A percentile compares a stretch with the other conserved stretches of the same genome.
Conservation (phyloP, 2,329 filamentous ascomycete genomes). For the Penicillium corylophilum region DNA sequence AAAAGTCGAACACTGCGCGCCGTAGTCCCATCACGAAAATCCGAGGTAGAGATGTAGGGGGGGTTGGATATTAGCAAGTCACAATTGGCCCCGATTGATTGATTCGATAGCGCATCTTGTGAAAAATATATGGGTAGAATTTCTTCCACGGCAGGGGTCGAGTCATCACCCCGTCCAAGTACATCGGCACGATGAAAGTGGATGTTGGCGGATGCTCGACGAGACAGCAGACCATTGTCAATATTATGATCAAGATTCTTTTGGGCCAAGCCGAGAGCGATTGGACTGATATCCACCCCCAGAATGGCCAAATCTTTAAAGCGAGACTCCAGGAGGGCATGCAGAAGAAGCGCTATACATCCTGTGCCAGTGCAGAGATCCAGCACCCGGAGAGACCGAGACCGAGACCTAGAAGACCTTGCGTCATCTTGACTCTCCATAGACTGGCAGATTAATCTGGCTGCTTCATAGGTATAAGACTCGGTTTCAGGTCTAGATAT, state of each 20-base stretch:
- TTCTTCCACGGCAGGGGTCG: slow-evolving; percentile 12
- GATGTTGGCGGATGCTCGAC: slow-evolving; percentile 36
- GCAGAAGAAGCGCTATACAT: slow-evolving; percentile 79
- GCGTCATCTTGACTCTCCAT: not conserved
- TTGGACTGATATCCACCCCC: slow-evolving; percentile 71
- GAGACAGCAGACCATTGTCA: slow-evolving; percentile 23
- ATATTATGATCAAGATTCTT: slow-evolving; percentile 62
- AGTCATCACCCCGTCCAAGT: slow-evolving; percentile 16
- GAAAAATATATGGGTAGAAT: slow-evolving; percentile 9
- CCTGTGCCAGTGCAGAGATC: slow-evolving; percentile 91
- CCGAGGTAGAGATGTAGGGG: slow-evolving; percentile 74
- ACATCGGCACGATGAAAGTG: slow-evolving; percentile 51
- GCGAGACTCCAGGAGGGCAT: slow-evolving; percentile 55
- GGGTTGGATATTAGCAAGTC: slow-evolving; percentile 85
- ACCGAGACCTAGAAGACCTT: slow-evolving; percentile 6
- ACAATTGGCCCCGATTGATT: slow-evolving; percentile 20
- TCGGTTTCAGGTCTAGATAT: slow-evolving; percentile 65
- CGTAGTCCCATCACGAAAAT: slow-evolving; percentile 61
- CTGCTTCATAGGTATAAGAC: slow-evolving; percentile 61
- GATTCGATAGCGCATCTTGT: not conserved
- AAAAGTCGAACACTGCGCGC: slow-evolving; percentile 73
- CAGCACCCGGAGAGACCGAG: slow-evolving; percentile 59
- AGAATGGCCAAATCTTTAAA: slow-evolving; percentile 51
- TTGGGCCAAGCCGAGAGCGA: slow-evolving; percentile 64
- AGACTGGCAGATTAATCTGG: slow-evolving; percentile 41